Percentiles rank a stretch among this genome's conserved stretches.
phyloP scores from a whole-genome alignment of 306 rosid species.

The Prunus armeniaca region DNA sequence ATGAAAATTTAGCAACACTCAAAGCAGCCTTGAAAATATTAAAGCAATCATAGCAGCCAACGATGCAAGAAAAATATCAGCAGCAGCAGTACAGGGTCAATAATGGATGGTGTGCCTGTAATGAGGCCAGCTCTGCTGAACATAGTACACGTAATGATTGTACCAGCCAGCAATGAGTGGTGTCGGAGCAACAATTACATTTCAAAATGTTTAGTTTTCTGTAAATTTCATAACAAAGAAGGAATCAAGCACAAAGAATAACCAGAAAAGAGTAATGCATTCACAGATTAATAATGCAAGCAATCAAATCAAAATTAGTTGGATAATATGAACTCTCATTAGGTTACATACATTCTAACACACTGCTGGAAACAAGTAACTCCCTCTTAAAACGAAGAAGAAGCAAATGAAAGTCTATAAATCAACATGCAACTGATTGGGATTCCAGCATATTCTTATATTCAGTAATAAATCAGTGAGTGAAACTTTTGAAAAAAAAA shows the following conservation, averaged over 20 bases:
- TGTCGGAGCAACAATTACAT: not conserved
- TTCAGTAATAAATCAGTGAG: not conserved
- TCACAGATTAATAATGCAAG: not conserved
- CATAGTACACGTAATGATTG: too few relatives aligned
- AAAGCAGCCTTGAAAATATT: slow-evolving; percentile 11
- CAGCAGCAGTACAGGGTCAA: too few relatives aligned
- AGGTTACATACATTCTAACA: not conserved
- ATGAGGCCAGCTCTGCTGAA: too few relatives aligned
- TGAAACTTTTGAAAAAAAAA: too few relatives aligned
- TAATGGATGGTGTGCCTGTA: too few relatives aligned
- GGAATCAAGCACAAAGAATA: not conserved
- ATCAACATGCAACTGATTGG: not conserved
- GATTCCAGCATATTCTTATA: too few relatives aligned
- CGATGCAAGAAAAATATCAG: not conserved
- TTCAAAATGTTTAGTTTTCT: not conserved
- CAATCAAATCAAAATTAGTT: not conserved
- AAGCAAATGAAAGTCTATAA: not conserved
- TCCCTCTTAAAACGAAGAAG: not conserved
- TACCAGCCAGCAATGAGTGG: not conserved
- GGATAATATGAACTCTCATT: not conserved
- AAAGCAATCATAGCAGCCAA: slow-evolving; percentile 8
- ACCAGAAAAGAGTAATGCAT: not conserved
- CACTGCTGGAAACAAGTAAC: not conserved
- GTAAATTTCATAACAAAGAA: not conserved
- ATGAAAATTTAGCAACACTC: slow-evolving; percentile 15